Conservation (phyloP, 495 filamentous ascomycete genomes). For the Hypoxylon fragiforme region DNA sequence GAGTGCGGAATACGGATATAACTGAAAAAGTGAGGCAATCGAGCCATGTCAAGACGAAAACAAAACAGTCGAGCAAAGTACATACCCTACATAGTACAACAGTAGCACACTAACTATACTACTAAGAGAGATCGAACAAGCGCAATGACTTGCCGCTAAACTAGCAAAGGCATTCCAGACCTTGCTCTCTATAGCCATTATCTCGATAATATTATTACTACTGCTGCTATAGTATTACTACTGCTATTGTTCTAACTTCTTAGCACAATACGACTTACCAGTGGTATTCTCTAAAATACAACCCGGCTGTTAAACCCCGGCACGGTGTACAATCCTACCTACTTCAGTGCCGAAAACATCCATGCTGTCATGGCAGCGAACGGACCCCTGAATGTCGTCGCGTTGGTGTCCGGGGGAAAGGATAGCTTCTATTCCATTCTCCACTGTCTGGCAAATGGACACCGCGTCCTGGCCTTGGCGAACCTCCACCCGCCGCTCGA, state of each 20-base stretch:
- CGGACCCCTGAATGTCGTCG: slow-evolving; percentile 74
- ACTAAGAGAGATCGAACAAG: slow-evolving; percentile 8
- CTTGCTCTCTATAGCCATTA: too few relatives aligned
- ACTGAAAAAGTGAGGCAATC: slow-evolving; percentile 26
- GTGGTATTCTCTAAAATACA: slow-evolving; percentile 30
- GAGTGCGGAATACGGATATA: too few relatives aligned
- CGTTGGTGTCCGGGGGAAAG: slow-evolving; percentile 93
- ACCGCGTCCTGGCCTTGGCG: slow-evolving; percentile 82
- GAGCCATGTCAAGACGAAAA: too few relatives aligned
- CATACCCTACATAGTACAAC: too few relatives aligned
- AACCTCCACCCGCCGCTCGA: slow-evolving; percentile 72
- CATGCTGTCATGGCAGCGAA: slow-evolving; percentile 38
- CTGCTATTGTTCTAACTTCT: slow-evolving; percentile 26
- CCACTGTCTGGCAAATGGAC: slow-evolving; percentile 84
- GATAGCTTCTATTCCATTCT: slow-evolving; percentile 93
- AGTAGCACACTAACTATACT: too few relatives aligned
- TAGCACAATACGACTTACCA: too few relatives aligned
- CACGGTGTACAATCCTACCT: too few relatives aligned
- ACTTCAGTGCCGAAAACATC: slow-evolving; percentile 3
- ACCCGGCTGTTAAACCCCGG: slow-evolving; percentile 6
- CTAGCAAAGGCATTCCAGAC: too few relatives aligned
- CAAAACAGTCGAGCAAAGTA: too few relatives aligned
- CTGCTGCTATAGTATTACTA: slow-evolving; percentile 3
- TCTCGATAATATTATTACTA: too few relatives aligned
- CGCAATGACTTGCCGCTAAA: slow-evolving; percentile 11